Evolutionary conservation across 1,284 basidiomycete species (phyloP), one percentile per base, ranked within the genome.

Genomic region (Trametes pubescens): DNA sequence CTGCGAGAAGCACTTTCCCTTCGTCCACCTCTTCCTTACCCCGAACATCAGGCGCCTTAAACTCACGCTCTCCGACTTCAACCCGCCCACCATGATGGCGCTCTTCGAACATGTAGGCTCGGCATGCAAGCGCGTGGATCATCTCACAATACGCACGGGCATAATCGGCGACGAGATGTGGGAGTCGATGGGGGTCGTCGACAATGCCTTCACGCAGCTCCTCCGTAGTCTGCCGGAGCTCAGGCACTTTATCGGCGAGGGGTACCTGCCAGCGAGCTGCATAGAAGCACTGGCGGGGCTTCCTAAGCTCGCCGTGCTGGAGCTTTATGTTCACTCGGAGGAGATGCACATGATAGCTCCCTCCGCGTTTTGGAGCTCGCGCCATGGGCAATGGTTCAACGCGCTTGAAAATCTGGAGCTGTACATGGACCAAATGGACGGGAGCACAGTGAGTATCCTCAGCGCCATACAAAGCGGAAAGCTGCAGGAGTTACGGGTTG

Each of bases 1-100:
- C 9, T 22, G 57, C 13, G 9, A 18, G 24, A 16, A 34, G 4
- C 51, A 21, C 26, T 43, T 43, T 24, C 16, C 47, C 22, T 58
- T 51, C 57, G 16, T 40, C 14, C 35, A 51, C 18, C 22, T 51
- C 13, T 51, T 58, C 57, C 48, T 58, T 47, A 10, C 57, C 8
- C 57, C 47, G 11, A 29, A 16, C 2, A 24, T 58, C 24, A 35
- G 47, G 16, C 16, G 26, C 13, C 35, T 58, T 24, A 22, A 16
- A 10, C 16, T 58, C 48, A 35, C 35, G 8, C 35, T 24, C 18
- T 13, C 37, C 7, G 14, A 24, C 26, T 48, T 35, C 9, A 24
- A 48, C 8, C 24, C 48, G 0, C 35, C 16, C 7, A 48, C 14
- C 1, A 48, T 43, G 2, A 29, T 43, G 14, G 47, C 46, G 14